Conservation (phyloP, 768 basidiomycete genomes). For the Phylloporus scabripes region DNA sequence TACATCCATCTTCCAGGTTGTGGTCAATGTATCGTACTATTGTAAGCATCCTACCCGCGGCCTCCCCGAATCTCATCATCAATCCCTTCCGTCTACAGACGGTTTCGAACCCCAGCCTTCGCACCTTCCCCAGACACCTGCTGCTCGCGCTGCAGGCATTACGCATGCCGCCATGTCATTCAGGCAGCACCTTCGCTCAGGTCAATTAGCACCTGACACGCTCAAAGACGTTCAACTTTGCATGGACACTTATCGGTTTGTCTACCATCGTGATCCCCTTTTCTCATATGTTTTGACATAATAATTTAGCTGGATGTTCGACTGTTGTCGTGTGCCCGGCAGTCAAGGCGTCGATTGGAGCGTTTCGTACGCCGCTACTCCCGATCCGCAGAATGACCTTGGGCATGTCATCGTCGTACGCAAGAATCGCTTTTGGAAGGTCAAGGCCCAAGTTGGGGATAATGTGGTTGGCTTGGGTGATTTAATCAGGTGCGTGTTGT, state of each 20-base stretch:
- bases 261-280: background rate
- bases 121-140: constrained; percentile 52
- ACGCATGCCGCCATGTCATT: constrained; percentile 71
- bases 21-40: constrained; percentile 92
- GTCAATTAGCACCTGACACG: constrained; percentile 57
- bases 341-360: constrained; percentile 73
- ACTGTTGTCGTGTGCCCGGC: constrained; percentile 79
- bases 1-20: constrained; percentile 45
- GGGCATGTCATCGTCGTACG: constrained; percentile 86
- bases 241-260: constrained; percentile 82
- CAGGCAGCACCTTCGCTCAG: constrained; percentile 61
- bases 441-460: constrained; percentile 54
- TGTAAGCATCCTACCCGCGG: constrained; percentile 48
- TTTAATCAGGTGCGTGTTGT: constrained; percentile 48
- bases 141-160: constrained; percentile 65
- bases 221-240: constrained; percentile 69
- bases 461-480: constrained; percentile 59
- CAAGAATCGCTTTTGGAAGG: constrained; percentile 79
- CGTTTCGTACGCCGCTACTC: constrained; percentile 54
- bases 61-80: constrained; percentile 3
- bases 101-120: constrained; percentile 67
- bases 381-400: constrained; percentile 34
- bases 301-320: constrained; percentile 78
- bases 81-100: constrained; percentile 41
- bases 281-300: background rate